Evolutionary conservation across 768 basidiomycete species (phyloP), one percentile per base, ranked within the genome.

Genomic region (Pleurotus platypus): DNA sequence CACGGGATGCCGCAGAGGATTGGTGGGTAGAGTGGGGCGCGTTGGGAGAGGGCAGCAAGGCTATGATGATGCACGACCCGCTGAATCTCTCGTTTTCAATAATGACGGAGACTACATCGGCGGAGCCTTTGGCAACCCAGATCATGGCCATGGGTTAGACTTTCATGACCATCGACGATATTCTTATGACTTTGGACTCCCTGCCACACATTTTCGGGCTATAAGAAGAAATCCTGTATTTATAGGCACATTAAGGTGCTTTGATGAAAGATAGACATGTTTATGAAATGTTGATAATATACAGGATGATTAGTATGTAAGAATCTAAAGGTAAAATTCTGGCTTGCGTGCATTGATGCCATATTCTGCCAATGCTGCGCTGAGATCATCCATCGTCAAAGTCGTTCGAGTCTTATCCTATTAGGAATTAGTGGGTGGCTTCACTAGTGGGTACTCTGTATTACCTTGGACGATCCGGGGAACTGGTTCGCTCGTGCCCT

Each of bases 381-480:
- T 91, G 37, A 99, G 78, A 67, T 99, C 97, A 54, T 99, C 97
- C 94, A 98, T 98, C 16, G 93, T 97, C 61, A 99, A 73, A 0
- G 94, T 92, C 40, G 96, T 98, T 60, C 91, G 85, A 40, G 92
- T 94, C 67, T 94, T 91, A 66, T 93, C 92, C 90, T 93, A 59
- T 4, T 35, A 11, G 30, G 30, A 35, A 35, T 35, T 3, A 35
- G 30, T 9, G 30, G 30, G 7, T 3, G 30, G 8, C 30, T 9
- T 35, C 11, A 13, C 47, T 8, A 15, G 27, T 6, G 15, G 43
- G 45, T 45, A 20, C n/a, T 53, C 50, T 53, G 39, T 40, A 78
- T 56, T 51, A 88, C 91, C 77, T 89, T 87, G 43, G 79, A 76
- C 43, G 83, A 81, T 12, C 83, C 84, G 43, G 83, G 79, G 8